Conservation (phyloP, 768 basidiomycete species). For the Sporobolomyces pararoseus region DNA sequence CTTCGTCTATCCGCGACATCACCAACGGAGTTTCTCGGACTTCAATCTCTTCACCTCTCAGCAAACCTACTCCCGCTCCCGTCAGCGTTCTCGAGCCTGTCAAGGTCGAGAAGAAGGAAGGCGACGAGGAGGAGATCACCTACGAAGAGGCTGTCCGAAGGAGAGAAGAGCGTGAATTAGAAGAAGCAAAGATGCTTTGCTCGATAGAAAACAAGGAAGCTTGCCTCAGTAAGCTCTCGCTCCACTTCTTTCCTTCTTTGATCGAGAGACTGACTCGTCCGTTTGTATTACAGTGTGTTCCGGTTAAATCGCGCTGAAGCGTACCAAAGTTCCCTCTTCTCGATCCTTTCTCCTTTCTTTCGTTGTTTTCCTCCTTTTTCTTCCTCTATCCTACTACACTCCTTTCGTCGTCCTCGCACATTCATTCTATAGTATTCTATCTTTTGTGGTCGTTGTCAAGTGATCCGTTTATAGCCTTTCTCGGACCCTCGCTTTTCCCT, state of each 20-base stretch:
- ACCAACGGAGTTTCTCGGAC: constrained; percentile 44
- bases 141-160: constrained; percentile 68
- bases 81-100: constrained; percentile 12
- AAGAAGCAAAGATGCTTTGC: constrained; percentile 75
- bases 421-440: background rate
- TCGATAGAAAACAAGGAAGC: constrained; percentile 87
- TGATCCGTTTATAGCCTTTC: too few relatives aligned
- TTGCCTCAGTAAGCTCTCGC: constrained; percentile 68
- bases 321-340: background rate
- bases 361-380: too few relatives aligned
- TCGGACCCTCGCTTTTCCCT: background rate
- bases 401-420: background rate
- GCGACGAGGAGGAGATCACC: constrained; percentile 50
- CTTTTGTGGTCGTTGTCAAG: background rate
- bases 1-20: constrained; percentile 41
- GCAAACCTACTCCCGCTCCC: constrained; percentile 43
- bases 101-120: constrained; percentile 34
- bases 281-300: background rate
- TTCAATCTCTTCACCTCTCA: constrained; percentile 30
- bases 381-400: too few relatives aligned
- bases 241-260: background rate
- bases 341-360: background rate
- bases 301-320: background rate
- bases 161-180: constrained; percentile 68
- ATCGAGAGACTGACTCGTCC: background rate